Evolutionary conservation across 1,284 basidiomycete genomes (phyloP).

Genomic region (Amylostereum areolatum): DNA sequence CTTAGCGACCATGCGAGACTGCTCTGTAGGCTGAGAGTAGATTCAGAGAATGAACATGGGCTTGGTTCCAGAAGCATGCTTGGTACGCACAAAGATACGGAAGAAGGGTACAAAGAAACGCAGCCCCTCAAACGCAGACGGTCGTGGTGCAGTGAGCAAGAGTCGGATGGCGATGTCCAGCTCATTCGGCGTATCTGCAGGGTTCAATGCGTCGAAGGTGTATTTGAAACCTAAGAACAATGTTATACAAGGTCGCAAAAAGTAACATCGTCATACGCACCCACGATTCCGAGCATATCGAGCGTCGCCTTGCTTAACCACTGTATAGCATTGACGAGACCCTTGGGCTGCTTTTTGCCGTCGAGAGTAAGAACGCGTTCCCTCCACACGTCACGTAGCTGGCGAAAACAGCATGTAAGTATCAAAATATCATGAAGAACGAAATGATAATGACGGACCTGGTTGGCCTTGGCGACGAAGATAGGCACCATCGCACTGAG

Average conservation of each 20-base stretch:
- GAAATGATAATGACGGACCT: slow-evolving; percentile 9
- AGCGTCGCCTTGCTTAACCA: background rate
- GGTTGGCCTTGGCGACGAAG: slow-evolving; percentile 24
- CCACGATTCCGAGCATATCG: background rate
- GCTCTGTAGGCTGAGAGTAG: background rate
- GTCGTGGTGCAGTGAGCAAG: background rate
- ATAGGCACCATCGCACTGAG: slow-evolving; percentile 24
- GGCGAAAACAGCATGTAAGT: background rate
- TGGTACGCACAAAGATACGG: background rate
- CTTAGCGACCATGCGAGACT: background rate
- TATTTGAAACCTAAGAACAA: background rate
- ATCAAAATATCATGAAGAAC: background rate
- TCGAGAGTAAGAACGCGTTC: background rate
- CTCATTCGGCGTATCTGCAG: background rate
- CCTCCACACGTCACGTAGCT: slow-evolving; percentile 22
- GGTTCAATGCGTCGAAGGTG: background rate
- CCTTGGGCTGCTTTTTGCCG: background rate
- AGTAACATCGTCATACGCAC: background rate
- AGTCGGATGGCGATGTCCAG: background rate
- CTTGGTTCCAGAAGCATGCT: background rate
- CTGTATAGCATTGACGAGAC: slow-evolving; percentile 27
- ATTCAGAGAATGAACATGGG: background rate
- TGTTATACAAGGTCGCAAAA: background rate
- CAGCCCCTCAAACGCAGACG: background rate
- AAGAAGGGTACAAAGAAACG: background rate